Evolutionary conservation across 2,329 filamentous ascomycete genomes (phyloP), one percentile per base, ranked within the genome.

Genomic region (Ophiostoma sp.): DNA sequence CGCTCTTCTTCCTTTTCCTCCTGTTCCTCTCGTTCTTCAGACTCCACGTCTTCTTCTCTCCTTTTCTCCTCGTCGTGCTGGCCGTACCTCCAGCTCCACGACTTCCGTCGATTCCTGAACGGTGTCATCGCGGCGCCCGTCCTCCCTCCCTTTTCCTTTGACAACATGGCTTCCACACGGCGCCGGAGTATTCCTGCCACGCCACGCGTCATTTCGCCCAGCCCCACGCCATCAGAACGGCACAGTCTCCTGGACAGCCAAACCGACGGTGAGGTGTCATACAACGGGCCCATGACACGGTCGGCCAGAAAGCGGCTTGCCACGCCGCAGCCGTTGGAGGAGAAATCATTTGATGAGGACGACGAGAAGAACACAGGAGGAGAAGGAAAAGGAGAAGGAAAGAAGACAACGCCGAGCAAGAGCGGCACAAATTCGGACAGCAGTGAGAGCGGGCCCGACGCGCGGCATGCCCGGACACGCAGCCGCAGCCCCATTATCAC

Each of bases 201-300:
- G 68, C 93, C 93, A 75, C 89, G 92, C 75, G 91, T 97, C 73
- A 96, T 95, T 73, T 96, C 92, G 12, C 93, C 93, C 55, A 95
- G 92, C 68, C 93, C 93, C 55, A 89, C 90, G 2, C 87, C 87
- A 1, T 88, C 87, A 36, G 87, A 89, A 5, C 83, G 82, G 72
- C 84, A 89, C 76, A 84, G 18, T 6, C 36, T 40, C 38, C 14
- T 63, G 14, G 64, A 60, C n/a, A 45, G 42, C 41, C 60, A 66
- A n/a, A 14, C 42, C 5, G 41, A 63, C 14, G 66, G 62, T 12
- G 66, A 84, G 70, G 88, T 73, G 4, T 88, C 73, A 2, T 85
- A 96, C 78, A 87, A 86, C 72, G 90, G 87, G 9, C 92, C 92
- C 5, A 83, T 88, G 70, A 96, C 92, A 71, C 87, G 92, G 74